Evolutionary conservation across 140 eudicot species (phyloP).

Genomic region (Bidens hawaiensis): DNA sequence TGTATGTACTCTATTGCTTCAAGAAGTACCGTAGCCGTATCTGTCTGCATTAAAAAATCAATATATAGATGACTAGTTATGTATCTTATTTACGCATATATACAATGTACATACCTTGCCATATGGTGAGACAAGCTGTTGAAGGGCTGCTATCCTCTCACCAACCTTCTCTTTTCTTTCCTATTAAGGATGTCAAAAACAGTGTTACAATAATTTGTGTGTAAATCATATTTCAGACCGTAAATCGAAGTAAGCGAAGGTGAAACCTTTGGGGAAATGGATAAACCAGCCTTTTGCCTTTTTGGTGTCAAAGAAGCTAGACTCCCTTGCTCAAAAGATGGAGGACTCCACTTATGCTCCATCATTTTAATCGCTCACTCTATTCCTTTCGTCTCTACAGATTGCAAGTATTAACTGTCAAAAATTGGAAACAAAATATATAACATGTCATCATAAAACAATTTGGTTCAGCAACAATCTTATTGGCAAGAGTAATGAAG

Average conservation of each 20-base stretch:
- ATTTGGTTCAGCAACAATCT: neutral
- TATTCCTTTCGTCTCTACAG: constrained; percentile 8
- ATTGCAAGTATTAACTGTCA: constrained; percentile 8
- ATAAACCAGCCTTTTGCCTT: constrained; percentile 61
- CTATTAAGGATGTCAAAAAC: constrained; percentile 30
- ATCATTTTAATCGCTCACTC: constrained; percentile 40
- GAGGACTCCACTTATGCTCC: constrained; percentile 66
- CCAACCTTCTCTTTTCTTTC: constrained; percentile 81
- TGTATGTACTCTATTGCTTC: constrained; percentile 86
- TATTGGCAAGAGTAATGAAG: neutral
- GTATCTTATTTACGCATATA: constrained; percentile 1
- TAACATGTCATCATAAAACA: neutral
- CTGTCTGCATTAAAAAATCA: constrained; percentile 54
- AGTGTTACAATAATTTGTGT: neutral
- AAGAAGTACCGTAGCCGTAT: constrained; percentile 88
- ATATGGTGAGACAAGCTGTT: constrained; percentile 85
- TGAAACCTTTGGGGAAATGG: constrained; percentile 68
- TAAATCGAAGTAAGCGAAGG: neutral
- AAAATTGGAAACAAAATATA: neutral
- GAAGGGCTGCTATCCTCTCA: constrained; percentile 77
- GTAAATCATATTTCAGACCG: constrained; percentile 4
- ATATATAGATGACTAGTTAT: neutral
- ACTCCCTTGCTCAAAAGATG: constrained; percentile 60
- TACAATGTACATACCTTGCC: constrained; percentile 82
- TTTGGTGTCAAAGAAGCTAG: constrained; percentile 57